A percentile compares a stretch with the other conserved stretches of the same genome.
phyloP scores from a whole-genome alignment of 179 eudicot species.

The Carnegiea gigantea region DNA sequence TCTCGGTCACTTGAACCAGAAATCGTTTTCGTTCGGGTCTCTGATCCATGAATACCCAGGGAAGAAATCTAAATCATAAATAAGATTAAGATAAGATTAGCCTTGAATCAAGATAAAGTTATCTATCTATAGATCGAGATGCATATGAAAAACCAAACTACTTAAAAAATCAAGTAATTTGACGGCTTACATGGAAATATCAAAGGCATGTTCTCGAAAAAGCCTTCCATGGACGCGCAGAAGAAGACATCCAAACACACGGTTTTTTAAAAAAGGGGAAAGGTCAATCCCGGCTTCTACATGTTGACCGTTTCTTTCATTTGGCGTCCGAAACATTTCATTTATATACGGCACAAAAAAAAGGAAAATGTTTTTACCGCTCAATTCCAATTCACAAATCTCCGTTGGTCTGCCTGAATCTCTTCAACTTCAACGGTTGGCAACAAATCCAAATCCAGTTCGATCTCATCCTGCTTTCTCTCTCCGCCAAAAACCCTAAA shows the following conservation, averaged over 20 bases:
- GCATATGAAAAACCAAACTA: no score
- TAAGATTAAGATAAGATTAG: no score
- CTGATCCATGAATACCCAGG: no score
- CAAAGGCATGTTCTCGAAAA: background rate
- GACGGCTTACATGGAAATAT: background rate
- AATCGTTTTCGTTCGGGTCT: no score
- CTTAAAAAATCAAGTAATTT: no score
- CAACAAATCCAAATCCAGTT: background rate
- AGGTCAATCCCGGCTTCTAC: background rate
- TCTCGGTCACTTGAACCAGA: no score
- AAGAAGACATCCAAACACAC: background rate
- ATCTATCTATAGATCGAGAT: no score
- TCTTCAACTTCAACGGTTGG: slow-evolving; percentile 1
- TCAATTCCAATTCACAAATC: background rate
- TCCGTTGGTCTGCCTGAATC: background rate
- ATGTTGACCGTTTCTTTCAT: background rate
- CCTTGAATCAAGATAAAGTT: no score
- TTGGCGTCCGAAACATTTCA: background rate
- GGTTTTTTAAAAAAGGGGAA: slow-evolving; percentile 3
- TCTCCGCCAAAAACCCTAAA: slow-evolving; percentile 7
- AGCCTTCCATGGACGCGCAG: background rate
- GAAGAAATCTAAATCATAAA: no score
- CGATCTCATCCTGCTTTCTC: background rate
- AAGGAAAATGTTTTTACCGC: slow-evolving; percentile 3
- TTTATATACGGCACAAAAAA: background rate